phyloP scores from a whole-genome alignment of 345 rosid genomes.

The Kernera saxatilis region DNA sequence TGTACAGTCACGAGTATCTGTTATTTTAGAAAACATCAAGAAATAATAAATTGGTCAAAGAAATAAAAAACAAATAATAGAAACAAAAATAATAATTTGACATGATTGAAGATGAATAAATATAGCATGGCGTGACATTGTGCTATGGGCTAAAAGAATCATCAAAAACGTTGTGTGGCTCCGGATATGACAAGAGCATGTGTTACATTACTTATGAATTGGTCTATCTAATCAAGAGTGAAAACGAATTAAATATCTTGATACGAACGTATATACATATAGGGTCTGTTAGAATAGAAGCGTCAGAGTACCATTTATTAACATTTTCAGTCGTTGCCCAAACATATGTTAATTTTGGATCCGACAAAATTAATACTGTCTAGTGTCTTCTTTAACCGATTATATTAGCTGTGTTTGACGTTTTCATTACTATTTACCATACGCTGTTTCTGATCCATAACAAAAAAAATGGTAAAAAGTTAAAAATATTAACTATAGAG shows the following conservation, averaged over 20 bases:
- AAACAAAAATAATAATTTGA: background rate
- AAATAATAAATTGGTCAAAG: background rate
- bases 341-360: background rate
- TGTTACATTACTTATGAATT: background rate
- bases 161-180: background rate
- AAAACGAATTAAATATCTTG: too few relatives aligned
- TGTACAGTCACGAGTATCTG: background rate
- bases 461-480: background rate
- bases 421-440: background rate
- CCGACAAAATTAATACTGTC: conserved; percentile 16
- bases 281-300: background rate
- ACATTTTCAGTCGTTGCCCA: background rate
- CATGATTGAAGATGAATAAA: background rate
- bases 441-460: background rate
- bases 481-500: background rate
- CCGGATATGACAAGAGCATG: background rate
- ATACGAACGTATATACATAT: too few relatives aligned
- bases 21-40: background rate
- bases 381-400: background rate
- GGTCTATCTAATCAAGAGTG: background rate
- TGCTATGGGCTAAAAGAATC: background rate
- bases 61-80: background rate
- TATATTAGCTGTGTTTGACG: background rate
- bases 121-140: background rate
- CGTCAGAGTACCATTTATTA: background rate